Conservation (phyloP, 306 rosid genomes). For the Sicyos baderoa region DNA sequence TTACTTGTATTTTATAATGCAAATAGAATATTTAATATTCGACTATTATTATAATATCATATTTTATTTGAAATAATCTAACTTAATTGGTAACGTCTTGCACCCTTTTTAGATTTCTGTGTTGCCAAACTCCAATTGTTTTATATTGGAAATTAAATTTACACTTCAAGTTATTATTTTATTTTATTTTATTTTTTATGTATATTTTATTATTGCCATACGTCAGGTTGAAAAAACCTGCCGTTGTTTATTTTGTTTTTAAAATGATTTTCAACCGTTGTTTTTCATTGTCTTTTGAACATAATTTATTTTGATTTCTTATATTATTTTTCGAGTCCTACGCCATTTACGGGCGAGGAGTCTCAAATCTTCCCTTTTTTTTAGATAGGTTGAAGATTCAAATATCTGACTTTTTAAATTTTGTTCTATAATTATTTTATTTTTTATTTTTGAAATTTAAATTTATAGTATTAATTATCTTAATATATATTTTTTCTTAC, state of each 20-base stretch:
- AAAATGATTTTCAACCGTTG: background rate
- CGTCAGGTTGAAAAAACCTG: background rate
- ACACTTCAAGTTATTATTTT: background rate
- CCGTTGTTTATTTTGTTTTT: background rate
- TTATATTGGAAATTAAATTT: background rate
- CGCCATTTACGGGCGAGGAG: too few species aligned
- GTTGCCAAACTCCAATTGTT: background rate
- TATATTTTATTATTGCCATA: background rate
- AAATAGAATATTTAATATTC: background rate
- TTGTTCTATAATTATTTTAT: too few species aligned
- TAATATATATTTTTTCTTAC: too few species aligned
- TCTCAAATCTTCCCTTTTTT: too few species aligned
- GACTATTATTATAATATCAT: background rate
- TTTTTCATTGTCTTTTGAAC: background rate
- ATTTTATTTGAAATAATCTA: background rate
- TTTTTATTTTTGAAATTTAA: too few species aligned
- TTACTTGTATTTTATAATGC: background rate
- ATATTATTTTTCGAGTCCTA: too few species aligned
- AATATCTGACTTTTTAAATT: too few species aligned
- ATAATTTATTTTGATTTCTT: background rate
- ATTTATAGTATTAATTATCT: too few species aligned
- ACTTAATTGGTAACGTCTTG: too few species aligned
- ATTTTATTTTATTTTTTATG: background rate
- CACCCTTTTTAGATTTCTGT: background rate
- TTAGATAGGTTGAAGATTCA: too few species aligned